Evolutionary conservation across 106 monocot genomes (phyloP).

Genomic region (Platanthera guangdongensis): DNA sequence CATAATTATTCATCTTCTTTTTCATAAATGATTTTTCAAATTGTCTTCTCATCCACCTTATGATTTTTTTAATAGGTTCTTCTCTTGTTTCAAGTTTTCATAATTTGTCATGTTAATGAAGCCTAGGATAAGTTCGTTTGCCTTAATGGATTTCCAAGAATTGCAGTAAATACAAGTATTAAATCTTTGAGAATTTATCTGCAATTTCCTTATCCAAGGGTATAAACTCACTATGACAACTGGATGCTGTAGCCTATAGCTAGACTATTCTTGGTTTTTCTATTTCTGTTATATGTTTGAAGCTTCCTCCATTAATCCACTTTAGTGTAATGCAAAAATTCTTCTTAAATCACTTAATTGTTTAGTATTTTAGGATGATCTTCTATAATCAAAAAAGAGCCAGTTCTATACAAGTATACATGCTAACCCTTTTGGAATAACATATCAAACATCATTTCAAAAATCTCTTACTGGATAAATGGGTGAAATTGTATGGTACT

Average conservation of each 20-base stretch:
- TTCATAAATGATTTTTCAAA: background rate
- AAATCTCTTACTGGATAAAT: background rate
- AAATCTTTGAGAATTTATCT: background rate
- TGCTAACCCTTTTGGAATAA: background rate
- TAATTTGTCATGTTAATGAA: background rate
- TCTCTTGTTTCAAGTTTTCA: background rate
- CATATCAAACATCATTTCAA: background rate
- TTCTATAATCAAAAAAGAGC: background rate
- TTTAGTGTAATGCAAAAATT: background rate
- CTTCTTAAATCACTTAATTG: background rate
- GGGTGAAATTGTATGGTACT: background rate
- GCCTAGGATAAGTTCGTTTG: background rate
- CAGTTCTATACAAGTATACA: background rate
- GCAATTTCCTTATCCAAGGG: background rate
- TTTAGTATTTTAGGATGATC: background rate
- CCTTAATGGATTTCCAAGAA: background rate
- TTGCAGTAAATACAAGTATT: background rate
- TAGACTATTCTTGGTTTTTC: background rate
- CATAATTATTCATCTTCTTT: background rate
- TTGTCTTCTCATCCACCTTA: background rate
- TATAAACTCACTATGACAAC: background rate
- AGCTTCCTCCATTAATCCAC: background rate
- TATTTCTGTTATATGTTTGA: background rate
- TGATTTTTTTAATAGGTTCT: background rate
- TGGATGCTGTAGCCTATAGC: background rate